Evolutionary conservation across 805 yeast genomes (phyloP), one percentile per base, ranked within the genome.

Genomic region (Nakazawaea anatomiae): DNA sequence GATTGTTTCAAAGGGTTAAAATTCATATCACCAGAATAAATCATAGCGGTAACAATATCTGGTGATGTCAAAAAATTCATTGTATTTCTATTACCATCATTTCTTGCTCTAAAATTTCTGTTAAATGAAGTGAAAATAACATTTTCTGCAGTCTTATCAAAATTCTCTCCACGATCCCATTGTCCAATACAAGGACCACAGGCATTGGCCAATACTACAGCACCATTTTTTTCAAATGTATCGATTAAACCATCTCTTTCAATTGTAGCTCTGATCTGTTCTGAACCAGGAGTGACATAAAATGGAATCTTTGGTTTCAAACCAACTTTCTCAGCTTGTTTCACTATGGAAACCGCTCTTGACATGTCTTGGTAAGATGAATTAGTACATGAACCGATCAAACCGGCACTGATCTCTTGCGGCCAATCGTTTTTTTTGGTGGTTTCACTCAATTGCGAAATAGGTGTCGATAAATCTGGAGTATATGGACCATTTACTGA

Each of bases 111-210:
- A 82, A 92, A 92, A 76, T 92, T 92, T 81, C 98, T 88, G 87
- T 92, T 92, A 85, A 88, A 92, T 55, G 97, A 89, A 41, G 97
- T 88, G 64, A 92, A 92, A 72, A 92, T 92, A 63, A 97, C 92
- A 81, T 92, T 92, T 75, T 89, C 87, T 72, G 88, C 96, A 69
- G 91, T 94, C 79, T 88, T 89, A 77, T 88, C 83, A 70, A 89
- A 82, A 69, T 88, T 91, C 65, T 79, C 87, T 44, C 72, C 72
- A 74, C 98, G 87, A 71, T 91, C 97, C 98, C 98, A 92, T 79
- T 92, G 97, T 66, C 98, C 98, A 67, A 91, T 91, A 81, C 98
- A 91, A 67, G 98, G 98, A 66, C 98, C 98, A 79, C 98, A 92
- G 53, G 98, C 98, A 68, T 92, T 92, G 55, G 98, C 97, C 67